Evolutionary conservation across 1,284 basidiomycete species (phyloP), one percentile per base, ranked within the genome.

Genomic region (Puccinia horiana): DNA sequence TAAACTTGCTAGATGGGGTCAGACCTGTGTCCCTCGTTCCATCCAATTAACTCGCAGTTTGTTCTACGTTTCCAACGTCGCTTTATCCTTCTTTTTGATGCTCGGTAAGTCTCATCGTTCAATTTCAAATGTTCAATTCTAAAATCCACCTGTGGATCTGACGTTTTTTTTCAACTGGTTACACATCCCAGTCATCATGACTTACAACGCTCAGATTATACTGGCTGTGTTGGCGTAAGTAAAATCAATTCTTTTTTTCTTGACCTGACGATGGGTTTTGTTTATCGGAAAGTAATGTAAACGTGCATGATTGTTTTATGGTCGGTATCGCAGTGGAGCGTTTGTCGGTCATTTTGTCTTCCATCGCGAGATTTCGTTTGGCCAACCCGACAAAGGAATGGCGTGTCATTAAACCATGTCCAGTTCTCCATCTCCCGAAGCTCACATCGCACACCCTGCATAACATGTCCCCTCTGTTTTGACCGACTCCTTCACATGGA

Each of bases 331-430:
- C 72, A 85, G 84, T 9, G 84, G 84, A 42, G 84, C 84, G 4
- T 84, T 85, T 74, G 79, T 85, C 29, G 84, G 84, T 0, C 84
- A 85, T 61, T 84, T 84, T 20, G 52, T 83, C 18, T 85, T 85
- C 26, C 84, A 85, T 40, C 83, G 84, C 29, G 82, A 82, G 9
- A 67, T 73, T 8, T 56, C 37, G 11, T 76, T 77, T 2, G 79
- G 77, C 5, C 80, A 83, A 12, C 76, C 74, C n/a, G 72, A 65
- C 2, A 84, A 84, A 72, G 84, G 84, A 32, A 54, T 84, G 79
- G 77, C 82, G 40, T 85, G 84, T 37, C 84, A 85, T 40, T 85
- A 69, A 84, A 23, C 29, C 5, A n/a, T n/a, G 16, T 14, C 26
- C 37, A 42, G 26, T 23, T 9, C n/a, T 23, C 2, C 12, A 9